phyloP scores from a whole-genome alignment of 1,284 basidiomycete species.

The Neolentinus lepideus region DNA sequence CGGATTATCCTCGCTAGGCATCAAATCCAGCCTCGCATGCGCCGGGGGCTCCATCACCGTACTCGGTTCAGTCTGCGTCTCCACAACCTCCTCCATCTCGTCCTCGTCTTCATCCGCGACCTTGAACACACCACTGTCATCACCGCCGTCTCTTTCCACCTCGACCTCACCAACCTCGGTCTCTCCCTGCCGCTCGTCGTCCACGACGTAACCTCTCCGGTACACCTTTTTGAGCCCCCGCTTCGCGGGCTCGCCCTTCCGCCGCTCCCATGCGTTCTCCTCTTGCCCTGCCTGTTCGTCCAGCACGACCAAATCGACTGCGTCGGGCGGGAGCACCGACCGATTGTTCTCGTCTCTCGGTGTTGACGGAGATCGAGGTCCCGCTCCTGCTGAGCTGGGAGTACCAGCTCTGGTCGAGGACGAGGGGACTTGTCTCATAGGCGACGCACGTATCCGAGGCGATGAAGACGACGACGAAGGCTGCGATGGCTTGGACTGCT shows the following conservation, averaged over 20 bases:
- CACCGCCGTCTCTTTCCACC: slow-evolving; percentile 21
- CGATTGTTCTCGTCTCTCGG: slow-evolving; percentile 27
- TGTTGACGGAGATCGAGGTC: slow-evolving; percentile 19
- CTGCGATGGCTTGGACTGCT: slow-evolving; percentile 6
- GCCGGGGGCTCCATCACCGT: neutral
- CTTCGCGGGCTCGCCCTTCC: slow-evolving; percentile 45
- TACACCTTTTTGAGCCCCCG: slow-evolving; percentile 43
- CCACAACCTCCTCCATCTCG: slow-evolving; percentile 22
- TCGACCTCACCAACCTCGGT: slow-evolving; percentile 31
- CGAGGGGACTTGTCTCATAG: slow-evolving; percentile 5
- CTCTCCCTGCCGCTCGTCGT: slow-evolving; percentile 29
- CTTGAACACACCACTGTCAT: slow-evolving; percentile 11
- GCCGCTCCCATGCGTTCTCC: slow-evolving; percentile 39
- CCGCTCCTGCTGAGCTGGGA: slow-evolving; percentile 2
- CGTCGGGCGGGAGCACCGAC: slow-evolving; percentile 55
- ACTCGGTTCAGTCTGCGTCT: slow-evolving; percentile 13
- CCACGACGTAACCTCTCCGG: slow-evolving; percentile 39
- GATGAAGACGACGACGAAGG: slow-evolving; percentile 10
- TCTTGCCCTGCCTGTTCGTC: slow-evolving; percentile 44
- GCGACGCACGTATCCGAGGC: slow-evolving; percentile 6
- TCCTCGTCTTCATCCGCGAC: slow-evolving; percentile 17
- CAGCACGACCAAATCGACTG: slow-evolving; percentile 74
- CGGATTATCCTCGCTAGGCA: neutral
- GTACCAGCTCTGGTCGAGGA: slow-evolving; percentile 6
- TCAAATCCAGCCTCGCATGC: neutral